These are phyloP conservation scores for Diaporthe sp. DNA, from an alignment of 2,329 filamentous ascomycete species.

Conservation along the genomic window DNA sequence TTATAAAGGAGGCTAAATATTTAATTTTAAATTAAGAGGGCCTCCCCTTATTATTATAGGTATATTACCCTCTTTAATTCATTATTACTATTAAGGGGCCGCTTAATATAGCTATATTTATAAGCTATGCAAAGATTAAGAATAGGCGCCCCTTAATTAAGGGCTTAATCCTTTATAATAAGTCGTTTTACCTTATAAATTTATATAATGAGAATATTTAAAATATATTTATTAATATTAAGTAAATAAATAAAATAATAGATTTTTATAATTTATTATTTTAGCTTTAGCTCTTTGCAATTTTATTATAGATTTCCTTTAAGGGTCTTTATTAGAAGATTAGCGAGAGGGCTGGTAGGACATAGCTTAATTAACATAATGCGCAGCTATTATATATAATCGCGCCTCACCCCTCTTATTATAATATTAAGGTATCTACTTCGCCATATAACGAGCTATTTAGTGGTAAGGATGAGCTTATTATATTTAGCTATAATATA, in stretches of 20 bases:
- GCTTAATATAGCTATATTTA: not conserved
- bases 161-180: not conserved
- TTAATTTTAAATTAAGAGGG: not conserved
- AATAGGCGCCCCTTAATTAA: not conserved
- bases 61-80: not conserved
- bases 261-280: not conserved
- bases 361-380: not conserved
- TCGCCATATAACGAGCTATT: not conserved
- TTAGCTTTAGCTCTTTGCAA: not conserved
- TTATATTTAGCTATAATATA: not conserved
- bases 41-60: not conserved
- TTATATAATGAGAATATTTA: not conserved
- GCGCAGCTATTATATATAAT: not conserved
- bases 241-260: not conserved
- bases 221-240: not conserved
- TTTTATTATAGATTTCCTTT: not conserved
- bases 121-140: not conserved
- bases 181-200: not conserved
- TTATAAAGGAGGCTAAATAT: not conserved
- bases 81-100: not conserved
- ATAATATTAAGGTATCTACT: not conserved
- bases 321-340: not conserved
- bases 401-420: not conserved
- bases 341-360: too few relatives aligned
- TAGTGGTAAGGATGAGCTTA: not conserved